These are phyloP conservation scores for Penicillium sp. DNA, from an alignment of 2,329 filamentous ascomycete genomes.

Conservation along the genomic window DNA sequence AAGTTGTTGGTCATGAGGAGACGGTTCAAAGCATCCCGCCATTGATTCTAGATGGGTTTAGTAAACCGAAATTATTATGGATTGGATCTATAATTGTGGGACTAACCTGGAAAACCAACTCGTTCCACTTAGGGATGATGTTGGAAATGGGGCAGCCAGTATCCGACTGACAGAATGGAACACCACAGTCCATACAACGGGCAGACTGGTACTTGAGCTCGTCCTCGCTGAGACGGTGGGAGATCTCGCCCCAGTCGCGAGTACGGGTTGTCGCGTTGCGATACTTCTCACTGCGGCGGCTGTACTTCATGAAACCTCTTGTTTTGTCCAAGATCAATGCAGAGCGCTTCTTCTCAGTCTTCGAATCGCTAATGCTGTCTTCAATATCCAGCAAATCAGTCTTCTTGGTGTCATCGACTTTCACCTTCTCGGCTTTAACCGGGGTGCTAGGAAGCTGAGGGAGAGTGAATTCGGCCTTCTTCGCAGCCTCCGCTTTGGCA, in stretches of 20 bases:
- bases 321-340: slow-evolving; percentile 97
- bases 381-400: slow-evolving; percentile 79
- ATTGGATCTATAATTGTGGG: no score
- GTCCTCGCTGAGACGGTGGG: slow-evolving; percentile 81
- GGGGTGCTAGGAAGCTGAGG: slow-evolving; percentile 66
- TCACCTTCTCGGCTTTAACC: slow-evolving; percentile 53
- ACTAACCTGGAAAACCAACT: slow-evolving; percentile 58
- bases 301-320: slow-evolving; percentile 95
- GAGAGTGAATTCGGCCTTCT: slow-evolving; percentile 78
- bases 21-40: slow-evolving; percentile 87
- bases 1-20: slow-evolving; percentile 98
- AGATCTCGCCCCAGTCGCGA: slow-evolving; percentile 92
- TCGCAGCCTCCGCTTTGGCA: slow-evolving; percentile 78
- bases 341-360: slow-evolving; percentile 83
- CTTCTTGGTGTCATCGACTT: slow-evolving; percentile 64
- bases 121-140: slow-evolving; percentile 97
- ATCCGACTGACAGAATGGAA: slow-evolving; percentile 96
- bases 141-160: slow-evolving; percentile 94
- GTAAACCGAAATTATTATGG: no score
- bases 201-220: slow-evolving; percentile 96
- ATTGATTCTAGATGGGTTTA: slow-evolving; percentile 57
- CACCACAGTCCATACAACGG: slow-evolving; percentile 98
- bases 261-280: slow-evolving; percentile 77
- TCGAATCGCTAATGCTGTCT: slow-evolving; percentile 80
- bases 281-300: slow-evolving; percentile 90